These are phyloP conservation scores for Podospora bellae-mahoneyi DNA, from an alignment of 495 filamentous ascomycete species.

Conservation along the genomic window DNA sequence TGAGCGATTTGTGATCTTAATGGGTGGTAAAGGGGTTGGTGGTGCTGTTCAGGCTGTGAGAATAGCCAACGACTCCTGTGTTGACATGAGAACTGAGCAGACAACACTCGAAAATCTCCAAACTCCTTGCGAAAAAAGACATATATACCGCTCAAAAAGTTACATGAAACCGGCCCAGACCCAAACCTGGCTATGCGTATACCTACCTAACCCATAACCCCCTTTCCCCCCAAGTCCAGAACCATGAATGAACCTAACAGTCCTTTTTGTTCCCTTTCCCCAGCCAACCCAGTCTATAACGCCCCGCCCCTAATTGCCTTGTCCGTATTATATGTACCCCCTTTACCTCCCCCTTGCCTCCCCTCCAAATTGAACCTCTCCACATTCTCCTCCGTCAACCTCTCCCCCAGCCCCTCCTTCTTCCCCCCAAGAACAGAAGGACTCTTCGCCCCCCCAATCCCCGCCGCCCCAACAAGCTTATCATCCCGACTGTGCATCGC, in stretches of 20 bases:
- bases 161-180: too few relatives aligned
- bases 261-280: not conserved
- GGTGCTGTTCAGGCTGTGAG: too few relatives aligned
- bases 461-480: slow-evolving; percentile 2
- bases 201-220: not conserved
- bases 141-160: too few relatives aligned
- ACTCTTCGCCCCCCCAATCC: not conserved
- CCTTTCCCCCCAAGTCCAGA: not conserved
- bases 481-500: slow-evolving; percentile 6
- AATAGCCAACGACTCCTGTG: too few relatives aligned
- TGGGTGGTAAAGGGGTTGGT: not conserved
- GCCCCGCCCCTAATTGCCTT: not conserved
- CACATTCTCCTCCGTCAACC: slow-evolving; percentile 10
- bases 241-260: not conserved
- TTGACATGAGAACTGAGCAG: not conserved
- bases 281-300: not conserved
- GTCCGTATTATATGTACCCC: not conserved
- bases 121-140: too few relatives aligned
- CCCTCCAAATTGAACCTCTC: slow-evolving; percentile 4
- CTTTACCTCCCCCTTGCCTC: not conserved
- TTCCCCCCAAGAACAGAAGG: not conserved
- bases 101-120: not conserved
- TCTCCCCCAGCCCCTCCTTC: too few relatives aligned
- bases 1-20: not conserved
- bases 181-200: not conserved